A percentile compares a stretch with the other conserved stretches of the same genome.
These are phyloP conservation scores for Trichocladium uniseriatum DNA, from an alignment of 495 filamentous ascomycete species.

Conservation along the genomic window DNA sequence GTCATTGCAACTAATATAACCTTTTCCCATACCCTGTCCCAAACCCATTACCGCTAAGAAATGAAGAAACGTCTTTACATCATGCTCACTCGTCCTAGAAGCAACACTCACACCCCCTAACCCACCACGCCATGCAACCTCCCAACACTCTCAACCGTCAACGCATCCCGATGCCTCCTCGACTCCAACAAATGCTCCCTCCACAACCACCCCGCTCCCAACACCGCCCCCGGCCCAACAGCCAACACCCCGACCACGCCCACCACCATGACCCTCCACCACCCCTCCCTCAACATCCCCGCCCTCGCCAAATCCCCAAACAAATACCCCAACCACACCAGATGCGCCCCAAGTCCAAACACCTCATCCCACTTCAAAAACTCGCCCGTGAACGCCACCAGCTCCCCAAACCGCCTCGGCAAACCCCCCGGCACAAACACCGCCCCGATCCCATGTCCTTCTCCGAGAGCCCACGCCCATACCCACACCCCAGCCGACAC, in stretches of 20 bases:
- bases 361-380: slow-evolving; percentile 12
- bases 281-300: slow-evolving; percentile 16
- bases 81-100: no score
- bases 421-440: background rate
- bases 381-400: background rate
- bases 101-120: no score
- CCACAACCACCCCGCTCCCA: slow-evolving; percentile 15
- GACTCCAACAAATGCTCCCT: slow-evolving; percentile 15
- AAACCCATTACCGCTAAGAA: no score
- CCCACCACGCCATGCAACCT: slow-evolving; percentile 9
- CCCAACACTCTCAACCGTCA: slow-evolving; percentile 11
- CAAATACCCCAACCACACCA: slow-evolving; percentile 17
- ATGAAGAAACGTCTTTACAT: no score
- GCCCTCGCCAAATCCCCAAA: slow-evolving; percentile 14
- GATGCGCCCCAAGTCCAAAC: slow-evolving; percentile 7
- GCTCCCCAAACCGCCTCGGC: background rate
- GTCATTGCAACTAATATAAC: no score
- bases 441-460: background rate
- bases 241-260: slow-evolving; percentile 2
- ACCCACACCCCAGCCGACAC: slow-evolving; percentile 2
- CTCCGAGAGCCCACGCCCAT: background rate
- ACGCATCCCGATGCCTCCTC: slow-evolving; percentile 12
- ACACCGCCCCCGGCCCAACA: slow-evolving; percentile 11
- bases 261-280: background rate
- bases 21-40: no score